Evolutionary conservation across 2,329 filamentous ascomycete species (phyloP), one percentile per base, ranked within the genome.

Genomic region (Harringtonia lauricola): DNA sequence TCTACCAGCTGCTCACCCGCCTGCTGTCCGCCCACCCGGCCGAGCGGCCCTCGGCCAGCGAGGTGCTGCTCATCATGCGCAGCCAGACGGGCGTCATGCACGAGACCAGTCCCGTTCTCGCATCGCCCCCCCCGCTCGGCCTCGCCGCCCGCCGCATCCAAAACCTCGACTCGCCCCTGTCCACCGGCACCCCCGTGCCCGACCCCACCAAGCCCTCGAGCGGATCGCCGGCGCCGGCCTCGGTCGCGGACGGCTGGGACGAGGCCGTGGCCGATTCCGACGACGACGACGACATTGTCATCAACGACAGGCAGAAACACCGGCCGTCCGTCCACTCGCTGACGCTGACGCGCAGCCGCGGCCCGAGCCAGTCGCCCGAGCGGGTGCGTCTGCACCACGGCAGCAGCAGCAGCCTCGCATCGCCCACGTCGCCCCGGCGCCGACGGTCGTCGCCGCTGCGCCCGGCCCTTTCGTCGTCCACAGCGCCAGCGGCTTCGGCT

Each of bases 1-100:
- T 98, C 0, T 98, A 96, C 61, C 77, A 78, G 37, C 80, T 94
- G 43, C 70, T 98, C 4, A 88, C 87, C 58, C 78, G 78, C 44
- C 69, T 98, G 6, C 72, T 98, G 7, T 81, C 87, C 1, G 68
- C 94, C 13, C 73, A 89, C 47, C 86, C 90, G 0, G 65, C 68
- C 2, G 77, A 88, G 44, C 73, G 92, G 8, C 92, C 92, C 0
- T 86, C 79, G 36, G 89, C 92, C 1, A 85, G 80, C 37, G 89
- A 96, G 45, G 90, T 98, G 2, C 62, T 96, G 33, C 71, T 72
- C 10, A 84, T 79, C 2, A 86, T 95, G 61, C 81, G 83, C 52
- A 80, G 75, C 31, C 81, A 85, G 65, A 68, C 19, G 56, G 62
- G 24, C 24, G 24, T 6, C 24, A 26, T 26, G 24, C 6, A 10